Evolutionary conservation across 768 basidiomycete genomes (phyloP).

Genomic region (Agaricus subrufescens): DNA sequence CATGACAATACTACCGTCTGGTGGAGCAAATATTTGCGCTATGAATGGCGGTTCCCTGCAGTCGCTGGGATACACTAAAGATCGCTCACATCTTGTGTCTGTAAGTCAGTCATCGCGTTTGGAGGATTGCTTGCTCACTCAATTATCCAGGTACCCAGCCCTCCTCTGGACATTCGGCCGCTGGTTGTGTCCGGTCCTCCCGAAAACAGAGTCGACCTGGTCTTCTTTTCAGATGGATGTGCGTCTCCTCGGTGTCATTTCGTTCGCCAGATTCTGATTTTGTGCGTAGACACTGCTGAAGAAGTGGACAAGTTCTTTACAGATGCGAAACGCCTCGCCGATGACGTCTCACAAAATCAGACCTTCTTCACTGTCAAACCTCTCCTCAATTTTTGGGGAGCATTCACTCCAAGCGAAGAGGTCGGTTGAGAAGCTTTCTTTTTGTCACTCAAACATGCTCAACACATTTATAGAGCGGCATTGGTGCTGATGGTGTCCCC

Average conservation of each 20-base stretch:
- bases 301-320: slow-evolving; percentile 62
- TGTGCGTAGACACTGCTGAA: slow-evolving; percentile 39
- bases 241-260: slow-evolving; percentile 20
- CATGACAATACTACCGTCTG: not conserved
- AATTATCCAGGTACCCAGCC: slow-evolving; percentile 15
- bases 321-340: slow-evolving; percentile 62
- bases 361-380: slow-evolving; percentile 76
- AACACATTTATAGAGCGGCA: slow-evolving; percentile 50
- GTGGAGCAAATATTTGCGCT: not conserved
- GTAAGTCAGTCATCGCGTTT: not conserved
- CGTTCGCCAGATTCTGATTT: not conserved
- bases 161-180: slow-evolving; percentile 50
- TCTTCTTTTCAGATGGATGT: slow-evolving; percentile 82
- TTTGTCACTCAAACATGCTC: not conserved
- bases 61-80: not conserved
- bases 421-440: slow-evolving; percentile 26
- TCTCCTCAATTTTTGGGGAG: slow-evolving; percentile 78
- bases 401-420: slow-evolving; percentile 71
- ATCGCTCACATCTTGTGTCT: not conserved
- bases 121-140: not conserved
- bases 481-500: slow-evolving; percentile 62
- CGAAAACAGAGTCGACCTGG: slow-evolving; percentile 64
- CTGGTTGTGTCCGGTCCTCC: slow-evolving; percentile 59
- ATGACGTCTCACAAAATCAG: slow-evolving; percentile 67
- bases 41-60: slow-evolving; percentile 1